Conservation (phyloP, 306 rosid species). For the Cucumis cinereus region DNA sequence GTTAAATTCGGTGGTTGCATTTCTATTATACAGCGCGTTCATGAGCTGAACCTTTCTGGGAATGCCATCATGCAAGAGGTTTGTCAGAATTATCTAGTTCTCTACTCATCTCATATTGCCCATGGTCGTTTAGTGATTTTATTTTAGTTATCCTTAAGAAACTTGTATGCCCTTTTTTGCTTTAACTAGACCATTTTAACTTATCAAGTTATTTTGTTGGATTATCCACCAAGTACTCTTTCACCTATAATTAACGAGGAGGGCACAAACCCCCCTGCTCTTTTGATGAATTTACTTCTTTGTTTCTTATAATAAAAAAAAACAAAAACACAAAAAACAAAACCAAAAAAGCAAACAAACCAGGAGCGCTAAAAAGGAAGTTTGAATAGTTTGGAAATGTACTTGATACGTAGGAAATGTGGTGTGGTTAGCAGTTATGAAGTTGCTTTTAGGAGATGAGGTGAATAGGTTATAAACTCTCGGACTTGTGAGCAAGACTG, state of each 20-base stretch:
- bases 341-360: neutral
- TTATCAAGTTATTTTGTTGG: neutral
- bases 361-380: neutral
- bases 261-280: neutral
- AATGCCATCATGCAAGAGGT: slow-evolving; percentile 68
- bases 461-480: neutral
- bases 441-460: neutral
- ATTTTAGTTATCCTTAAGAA: neutral
- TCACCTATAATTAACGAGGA: neutral
- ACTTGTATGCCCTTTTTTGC: neutral
- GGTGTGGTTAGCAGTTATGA: neutral
- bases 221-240: neutral
- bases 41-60: slow-evolving; percentile 72
- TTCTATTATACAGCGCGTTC: slow-evolving; percentile 32
- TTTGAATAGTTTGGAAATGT: neutral
- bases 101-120: neutral
- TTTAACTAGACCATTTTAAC: neutral
- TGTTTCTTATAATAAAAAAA: no score
- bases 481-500: neutral
- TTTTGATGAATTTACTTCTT: no score
- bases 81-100: slow-evolving; percentile 15
- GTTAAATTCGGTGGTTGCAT: slow-evolving; percentile 19
- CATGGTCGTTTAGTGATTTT: neutral
- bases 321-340: no score
- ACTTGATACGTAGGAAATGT: neutral